Percentiles rank a stretch among this genome's conserved stretches.
These are phyloP conservation scores for Remersonia thermophila DNA, from an alignment of 2,329 filamentous ascomycete species.

Conservation along the genomic window DNA sequence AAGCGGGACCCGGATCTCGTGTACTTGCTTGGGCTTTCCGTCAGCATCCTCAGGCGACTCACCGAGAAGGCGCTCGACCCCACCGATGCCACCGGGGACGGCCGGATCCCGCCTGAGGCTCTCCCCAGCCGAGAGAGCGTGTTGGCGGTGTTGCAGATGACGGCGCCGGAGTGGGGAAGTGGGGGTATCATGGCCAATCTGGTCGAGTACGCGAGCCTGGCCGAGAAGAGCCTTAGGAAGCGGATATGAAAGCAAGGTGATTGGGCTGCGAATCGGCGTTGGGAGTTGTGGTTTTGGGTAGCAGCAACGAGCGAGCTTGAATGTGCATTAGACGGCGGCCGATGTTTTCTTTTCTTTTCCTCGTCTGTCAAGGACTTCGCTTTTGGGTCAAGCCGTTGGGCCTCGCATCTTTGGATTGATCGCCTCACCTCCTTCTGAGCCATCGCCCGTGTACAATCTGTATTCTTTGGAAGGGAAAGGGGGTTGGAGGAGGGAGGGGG, in stretches of 20 bases:
- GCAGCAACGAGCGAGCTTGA: neutral
- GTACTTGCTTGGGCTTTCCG: conserved; percentile 55
- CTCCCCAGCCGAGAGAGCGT: conserved; percentile 56
- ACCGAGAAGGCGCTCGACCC: conserved; percentile 54
- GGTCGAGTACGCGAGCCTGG: conserved; percentile 48
- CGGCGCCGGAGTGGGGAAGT: conserved; percentile 47
- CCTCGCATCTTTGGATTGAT: no score
- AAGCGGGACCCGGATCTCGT: conserved; percentile 40
- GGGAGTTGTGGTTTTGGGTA: no score
- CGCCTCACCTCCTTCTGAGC: no score
- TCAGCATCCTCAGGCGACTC: conserved; percentile 55
- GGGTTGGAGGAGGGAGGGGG: no score
- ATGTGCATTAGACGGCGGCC: no score
- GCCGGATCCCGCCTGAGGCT: conserved; percentile 45
- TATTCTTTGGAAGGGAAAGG: no score
- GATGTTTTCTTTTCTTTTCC: no score
- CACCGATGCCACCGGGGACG: conserved; percentile 29
- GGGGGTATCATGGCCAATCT: conserved; percentile 57
- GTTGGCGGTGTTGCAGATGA: conserved; percentile 54
- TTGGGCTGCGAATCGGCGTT: neutral
- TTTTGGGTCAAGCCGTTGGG: no score
- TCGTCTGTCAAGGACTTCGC: no score
- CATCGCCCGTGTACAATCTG: no score
- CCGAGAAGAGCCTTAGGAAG: conserved; percentile 15
- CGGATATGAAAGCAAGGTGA: neutral